Percentiles rank a stretch among this genome's conserved stretches.
These are phyloP conservation scores for Parafenestella ontariensis DNA, from an alignment of 2,329 filamentous ascomycete genomes.

Conservation along the genomic window DNA sequence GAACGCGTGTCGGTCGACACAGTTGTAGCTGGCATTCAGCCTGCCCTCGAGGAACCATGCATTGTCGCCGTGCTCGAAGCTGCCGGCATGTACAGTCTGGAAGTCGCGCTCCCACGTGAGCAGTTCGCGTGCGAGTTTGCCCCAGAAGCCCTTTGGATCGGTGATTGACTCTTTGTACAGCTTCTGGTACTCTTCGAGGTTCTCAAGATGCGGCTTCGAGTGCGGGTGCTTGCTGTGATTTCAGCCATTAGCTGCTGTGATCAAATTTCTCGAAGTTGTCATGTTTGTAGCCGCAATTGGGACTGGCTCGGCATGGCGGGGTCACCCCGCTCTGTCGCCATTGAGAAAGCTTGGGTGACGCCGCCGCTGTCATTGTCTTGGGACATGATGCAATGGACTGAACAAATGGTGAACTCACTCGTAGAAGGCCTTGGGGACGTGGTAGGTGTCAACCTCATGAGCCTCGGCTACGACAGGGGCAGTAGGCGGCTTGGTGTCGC, in stretches of 20 bases:
- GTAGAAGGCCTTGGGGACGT: slow-evolving; percentile 61
- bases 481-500: slow-evolving; percentile 45
- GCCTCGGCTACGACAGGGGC: slow-evolving; percentile 72
- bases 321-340: slow-evolving; percentile 42
- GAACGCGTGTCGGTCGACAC: slow-evolving; percentile 94
- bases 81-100: slow-evolving; percentile 82
- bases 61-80: slow-evolving; percentile 78
- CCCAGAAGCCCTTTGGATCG: slow-evolving; percentile 91
- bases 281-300: slow-evolving; percentile 7
- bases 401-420: slow-evolving; percentile 44
- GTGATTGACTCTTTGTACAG: slow-evolving; percentile 85
- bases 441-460: slow-evolving; percentile 76
- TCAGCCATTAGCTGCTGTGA: slow-evolving; percentile 18
- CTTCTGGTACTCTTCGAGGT: slow-evolving; percentile 67
- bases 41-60: slow-evolving; percentile 95
- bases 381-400: slow-evolving; percentile 28
- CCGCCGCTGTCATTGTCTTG: slow-evolving; percentile 19
- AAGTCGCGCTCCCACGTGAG: slow-evolving; percentile 92
- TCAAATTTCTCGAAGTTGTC: slow-evolving; percentile 3
- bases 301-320: slow-evolving; percentile 31
- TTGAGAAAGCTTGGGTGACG: slow-evolving; percentile 12
- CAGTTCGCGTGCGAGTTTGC: slow-evolving; percentile 80
- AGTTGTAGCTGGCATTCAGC: slow-evolving; percentile 97
- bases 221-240: slow-evolving; percentile 63
- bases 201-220: slow-evolving; percentile 64